A percentile compares a stretch with the other conserved stretches of the same genome.
These are phyloP conservation scores for Ramalina intermedia DNA, from an alignment of 495 filamentous ascomycete genomes.

Conservation along the genomic window DNA sequence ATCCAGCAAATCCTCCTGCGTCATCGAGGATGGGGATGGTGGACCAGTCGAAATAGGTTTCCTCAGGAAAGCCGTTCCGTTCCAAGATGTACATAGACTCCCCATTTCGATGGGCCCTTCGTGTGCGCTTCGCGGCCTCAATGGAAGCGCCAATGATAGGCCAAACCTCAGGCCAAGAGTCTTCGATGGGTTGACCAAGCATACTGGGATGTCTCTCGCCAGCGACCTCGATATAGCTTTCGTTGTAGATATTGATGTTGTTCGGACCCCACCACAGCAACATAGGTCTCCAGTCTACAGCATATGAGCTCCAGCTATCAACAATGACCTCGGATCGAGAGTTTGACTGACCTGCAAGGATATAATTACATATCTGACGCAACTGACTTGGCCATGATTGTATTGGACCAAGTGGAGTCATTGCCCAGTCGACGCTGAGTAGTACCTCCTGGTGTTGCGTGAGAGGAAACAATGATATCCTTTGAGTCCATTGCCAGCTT, in stretches of 20 bases:
- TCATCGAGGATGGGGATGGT: constrained; percentile 49
- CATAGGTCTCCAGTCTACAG: too few species aligned
- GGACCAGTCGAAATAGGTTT: constrained; percentile 56
- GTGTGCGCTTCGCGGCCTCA: constrained; percentile 29
- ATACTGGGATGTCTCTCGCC: constrained; percentile 53
- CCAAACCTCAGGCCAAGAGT: constrained; percentile 57
- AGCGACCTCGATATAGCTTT: constrained; percentile 52
- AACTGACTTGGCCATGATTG: constrained; percentile 48
- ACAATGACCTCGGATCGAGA: constrained; percentile 14
- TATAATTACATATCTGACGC: constrained; percentile 47
- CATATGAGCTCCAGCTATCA: too few species aligned
- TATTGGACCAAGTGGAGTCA: constrained; percentile 49
- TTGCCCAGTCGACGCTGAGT: constrained; percentile 49
- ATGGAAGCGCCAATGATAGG: constrained; percentile 44
- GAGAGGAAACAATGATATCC: constrained; percentile 40
- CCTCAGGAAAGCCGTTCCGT: constrained; percentile 40
- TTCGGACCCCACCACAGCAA: constrained; percentile 61
- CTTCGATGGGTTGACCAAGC: constrained; percentile 50
- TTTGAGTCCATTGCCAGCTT: constrained; percentile 26
- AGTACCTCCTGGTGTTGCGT: constrained; percentile 52
- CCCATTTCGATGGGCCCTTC: constrained; percentile 60
- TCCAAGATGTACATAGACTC: constrained; percentile 53
- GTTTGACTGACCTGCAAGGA: constrained; percentile 59
- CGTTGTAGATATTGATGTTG: constrained; percentile 57
- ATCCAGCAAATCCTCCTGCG: constrained; percentile 43